These are phyloP conservation scores for Grosmannia serpens DNA, from an alignment of 2,329 filamentous ascomycete genomes.

Conservation along the genomic window DNA sequence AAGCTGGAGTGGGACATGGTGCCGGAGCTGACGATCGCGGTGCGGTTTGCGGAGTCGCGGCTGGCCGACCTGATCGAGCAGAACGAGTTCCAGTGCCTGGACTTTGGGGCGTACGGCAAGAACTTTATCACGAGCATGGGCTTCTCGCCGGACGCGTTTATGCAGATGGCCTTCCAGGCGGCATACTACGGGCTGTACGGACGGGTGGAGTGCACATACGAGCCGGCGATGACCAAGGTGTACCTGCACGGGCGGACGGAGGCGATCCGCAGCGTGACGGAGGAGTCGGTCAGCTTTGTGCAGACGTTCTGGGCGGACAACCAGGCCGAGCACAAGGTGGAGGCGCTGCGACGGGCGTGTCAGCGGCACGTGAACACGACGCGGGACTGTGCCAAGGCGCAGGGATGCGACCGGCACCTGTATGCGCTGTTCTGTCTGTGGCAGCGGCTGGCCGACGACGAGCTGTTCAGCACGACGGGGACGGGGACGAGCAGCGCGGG, in stretches of 20 bases:
- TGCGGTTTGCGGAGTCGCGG: slow-evolving; percentile 90
- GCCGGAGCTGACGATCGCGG: slow-evolving; percentile 78
- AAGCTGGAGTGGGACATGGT: slow-evolving; percentile 98
- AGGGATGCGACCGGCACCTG: slow-evolving; percentile 85
- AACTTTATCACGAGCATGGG: slow-evolving; percentile 97
- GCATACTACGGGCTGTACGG: slow-evolving; percentile 97
- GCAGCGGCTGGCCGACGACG: slow-evolving; percentile 78
- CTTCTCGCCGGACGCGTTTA: slow-evolving; percentile 92
- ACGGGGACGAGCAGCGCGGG: slow-evolving; percentile 23
- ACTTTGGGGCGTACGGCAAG: slow-evolving; percentile 84
- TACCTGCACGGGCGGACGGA: slow-evolving; percentile 92
- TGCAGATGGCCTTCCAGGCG: slow-evolving; percentile 98
- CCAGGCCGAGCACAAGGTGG: slow-evolving; percentile 69
- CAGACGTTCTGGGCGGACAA: slow-evolving; percentile 93
- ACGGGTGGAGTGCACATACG: slow-evolving; percentile 87
- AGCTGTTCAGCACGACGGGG: slow-evolving; percentile 32
- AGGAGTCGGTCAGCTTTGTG: slow-evolving; percentile 77
- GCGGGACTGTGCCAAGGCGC: slow-evolving; percentile 74
- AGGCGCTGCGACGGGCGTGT: slow-evolving; percentile 72
- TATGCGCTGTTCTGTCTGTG: slow-evolving; percentile 92
- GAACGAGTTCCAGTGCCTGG: slow-evolving; percentile 88
- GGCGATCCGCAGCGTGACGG: slow-evolving; percentile 75
- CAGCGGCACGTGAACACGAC: slow-evolving; percentile 72
- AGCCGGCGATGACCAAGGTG: slow-evolving; percentile 95
- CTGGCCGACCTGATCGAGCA: slow-evolving; percentile 91